A percentile compares a stretch with the other conserved stretches of the same genome.
phyloP scores from a whole-genome alignment of 495 filamentous ascomycete genomes.

The Neurospora sp. region DNA sequence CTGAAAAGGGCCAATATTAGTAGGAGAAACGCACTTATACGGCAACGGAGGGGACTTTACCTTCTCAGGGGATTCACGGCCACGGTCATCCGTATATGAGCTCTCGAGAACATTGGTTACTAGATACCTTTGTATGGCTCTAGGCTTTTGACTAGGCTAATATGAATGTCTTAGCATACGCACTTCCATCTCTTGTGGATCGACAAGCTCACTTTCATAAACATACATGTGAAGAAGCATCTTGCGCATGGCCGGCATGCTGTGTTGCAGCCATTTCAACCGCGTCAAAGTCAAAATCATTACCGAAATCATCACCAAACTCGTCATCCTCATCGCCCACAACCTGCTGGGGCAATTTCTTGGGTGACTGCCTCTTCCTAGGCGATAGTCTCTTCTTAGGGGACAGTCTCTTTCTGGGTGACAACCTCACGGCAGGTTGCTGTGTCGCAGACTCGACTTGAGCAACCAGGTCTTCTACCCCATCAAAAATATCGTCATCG shows the following conservation, averaged over 20 bases:
- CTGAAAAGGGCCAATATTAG: constrained; percentile 31
- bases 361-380: neutral
- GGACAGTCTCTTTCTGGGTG: neutral
- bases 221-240: constrained; percentile 39
- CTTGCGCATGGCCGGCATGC: constrained; percentile 13
- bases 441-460: constrained; percentile 29
- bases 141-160: constrained; percentile 45
- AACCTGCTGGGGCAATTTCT: neutral
- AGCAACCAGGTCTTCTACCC: constrained; percentile 47
- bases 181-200: constrained; percentile 5
- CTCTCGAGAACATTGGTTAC: constrained; percentile 60
- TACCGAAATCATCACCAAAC: constrained; percentile 55
- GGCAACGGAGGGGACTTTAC: constrained; percentile 29
- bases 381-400: neutral
- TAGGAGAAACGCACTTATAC: neutral
- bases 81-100: constrained; percentile 52
- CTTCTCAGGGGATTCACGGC: constrained; percentile 57
- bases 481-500: constrained; percentile 51
- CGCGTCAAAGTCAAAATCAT: constrained; percentile 59
- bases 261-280: constrained; percentile 51
- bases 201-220: constrained; percentile 12
- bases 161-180: constrained; percentile 33
- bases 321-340: constrained; percentile 4
- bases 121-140: constrained; percentile 73
- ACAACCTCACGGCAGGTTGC: neutral